phyloP scores from a whole-genome alignment of 1,139 yeast genomes.

The Kodamaea alishanica region DNA sequence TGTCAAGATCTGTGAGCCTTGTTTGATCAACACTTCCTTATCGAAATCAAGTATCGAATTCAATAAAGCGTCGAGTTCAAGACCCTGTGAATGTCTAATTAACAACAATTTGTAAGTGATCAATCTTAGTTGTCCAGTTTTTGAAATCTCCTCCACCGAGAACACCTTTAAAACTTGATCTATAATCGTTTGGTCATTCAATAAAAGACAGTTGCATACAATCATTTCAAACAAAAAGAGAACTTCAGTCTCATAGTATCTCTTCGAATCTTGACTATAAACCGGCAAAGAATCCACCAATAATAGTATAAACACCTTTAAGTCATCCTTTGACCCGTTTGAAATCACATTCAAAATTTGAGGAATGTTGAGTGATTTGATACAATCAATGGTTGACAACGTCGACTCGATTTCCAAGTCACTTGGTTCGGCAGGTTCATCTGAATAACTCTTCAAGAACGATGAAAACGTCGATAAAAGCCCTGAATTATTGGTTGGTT shows the following conservation, averaged over 20 bases:
- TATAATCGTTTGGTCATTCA: constrained; percentile 36
- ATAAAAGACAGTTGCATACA: constrained; percentile 47
- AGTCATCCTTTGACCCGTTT: constrained; percentile 25
- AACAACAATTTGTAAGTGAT: constrained; percentile 42
- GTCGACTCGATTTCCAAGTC: constrained; percentile 90
- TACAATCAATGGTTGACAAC: constrained; percentile 75
- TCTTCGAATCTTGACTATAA: constrained; percentile 31
- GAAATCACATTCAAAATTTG: constrained; percentile 47
- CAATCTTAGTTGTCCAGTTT: constrained; percentile 31
- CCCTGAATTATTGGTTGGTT: constrained; percentile 65
- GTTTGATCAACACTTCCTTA: constrained; percentile 39
- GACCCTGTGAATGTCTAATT: constrained; percentile 27
- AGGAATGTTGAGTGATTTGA: constrained; percentile 60
- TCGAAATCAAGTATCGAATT: constrained; percentile 27
- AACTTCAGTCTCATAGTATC: constrained; percentile 52
- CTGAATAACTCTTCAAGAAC: constrained; percentile 81
- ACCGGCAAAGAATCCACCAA: constrained; percentile 30
- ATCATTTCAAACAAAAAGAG: constrained; percentile 54
- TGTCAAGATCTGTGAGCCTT: constrained; percentile 49
- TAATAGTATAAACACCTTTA: constrained; percentile 18
- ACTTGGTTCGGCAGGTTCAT: constrained; percentile 86
- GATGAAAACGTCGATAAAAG: constrained; percentile 87
- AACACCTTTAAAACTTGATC: constrained; percentile 22
- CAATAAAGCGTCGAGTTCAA: constrained; percentile 19
- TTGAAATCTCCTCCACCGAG: constrained; percentile 22